Evolutionary conservation across 768 basidiomycete species (phyloP).

Genomic region (Tylopilus rubrobrunneus): DNA sequence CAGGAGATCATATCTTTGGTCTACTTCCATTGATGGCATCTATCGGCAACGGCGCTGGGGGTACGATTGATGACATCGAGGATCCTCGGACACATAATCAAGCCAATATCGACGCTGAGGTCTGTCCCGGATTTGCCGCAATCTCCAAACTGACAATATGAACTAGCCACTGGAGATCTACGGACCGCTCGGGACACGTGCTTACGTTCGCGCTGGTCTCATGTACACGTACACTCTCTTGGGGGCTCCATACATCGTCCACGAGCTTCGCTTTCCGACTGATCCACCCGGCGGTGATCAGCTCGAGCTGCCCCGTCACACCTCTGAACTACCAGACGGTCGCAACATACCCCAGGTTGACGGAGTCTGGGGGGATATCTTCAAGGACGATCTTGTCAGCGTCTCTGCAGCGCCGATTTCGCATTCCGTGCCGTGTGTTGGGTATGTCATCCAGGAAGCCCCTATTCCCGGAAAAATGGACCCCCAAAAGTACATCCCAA

Average conservation of each 20-base stretch:
- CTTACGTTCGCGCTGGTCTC: slow-evolving; percentile 70
- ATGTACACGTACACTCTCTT: slow-evolving; percentile 67
- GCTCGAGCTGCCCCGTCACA: slow-evolving; percentile 43
- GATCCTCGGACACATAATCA: slow-evolving; percentile 48
- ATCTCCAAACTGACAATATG: slow-evolving; percentile 8
- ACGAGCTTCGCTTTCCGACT: slow-evolving; percentile 67
- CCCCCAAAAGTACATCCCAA: slow-evolving; percentile 60
- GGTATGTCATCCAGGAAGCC: slow-evolving; percentile 70
- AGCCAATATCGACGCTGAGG: slow-evolving; percentile 8
- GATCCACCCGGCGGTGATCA: slow-evolving; percentile 55
- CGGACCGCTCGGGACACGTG: slow-evolving; percentile 79
- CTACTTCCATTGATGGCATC: slow-evolving; percentile 65
- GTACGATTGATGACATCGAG: slow-evolving; percentile 50
- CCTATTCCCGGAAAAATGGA: slow-evolving; percentile 76
- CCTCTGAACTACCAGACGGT: slow-evolving; percentile 55
- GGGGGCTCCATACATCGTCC: slow-evolving; percentile 68
- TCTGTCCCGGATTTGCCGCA: slow-evolving; percentile 6
- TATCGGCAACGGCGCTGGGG: slow-evolving; percentile 72
- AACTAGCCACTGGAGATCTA: slow-evolving; percentile 75
- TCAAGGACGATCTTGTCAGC: slow-evolving; percentile 49
- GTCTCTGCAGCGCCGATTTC: slow-evolving; percentile 75
- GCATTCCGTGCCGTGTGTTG: slow-evolving; percentile 80
- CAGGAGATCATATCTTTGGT: slow-evolving; percentile 84
- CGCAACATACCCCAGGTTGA: slow-evolving; percentile 57
- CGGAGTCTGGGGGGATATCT: slow-evolving; percentile 67